Base-by-base conservation (phyloP, 345 rosid species). In the Isatis tinctoria region DNA sequence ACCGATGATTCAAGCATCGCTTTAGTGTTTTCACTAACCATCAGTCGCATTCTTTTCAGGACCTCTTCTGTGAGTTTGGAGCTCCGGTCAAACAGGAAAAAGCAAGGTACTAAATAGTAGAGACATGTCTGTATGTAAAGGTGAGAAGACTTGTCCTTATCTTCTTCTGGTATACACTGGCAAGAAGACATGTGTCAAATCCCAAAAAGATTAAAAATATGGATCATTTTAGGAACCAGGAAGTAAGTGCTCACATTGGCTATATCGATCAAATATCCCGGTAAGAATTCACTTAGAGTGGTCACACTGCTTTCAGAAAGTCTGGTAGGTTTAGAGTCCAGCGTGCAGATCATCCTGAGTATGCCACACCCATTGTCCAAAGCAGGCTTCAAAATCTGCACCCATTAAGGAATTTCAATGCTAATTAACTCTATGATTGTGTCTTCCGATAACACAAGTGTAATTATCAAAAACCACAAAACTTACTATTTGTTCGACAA, bases 321-420 rank as follows among this genome's bases (percentile, higher is more conserved):
- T 51, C 69, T 85, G 6, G 96, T 83, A 62, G 97, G 98, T 67
- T 78, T 78, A 36, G 90, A 82, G 75, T 91, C 97, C 74, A 94
- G 78, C 2, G 5, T 57, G 33, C 74, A 64, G 37, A 94, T 89
- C 75, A 91, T 74, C 74, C 87, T 82, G 44, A 94, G 88, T 85
- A 91, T 65, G 62, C 88, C 91, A 80, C 90, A 84, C 4, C 83
- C 84, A 79, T 94, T 91, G 45, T 84, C 90, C n/a, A 88, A 51
- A 20, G 77, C 78, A 58, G 81, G 91, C 72, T 79, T 79, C 67
- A 66, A 59, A 49, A 65, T 69, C 97, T 91, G 84, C n/a, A 78
- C 79, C 72, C 27, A 33, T 22, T 28, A 32, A 45, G 12, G 49
- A 30, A 70, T 32, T 32, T 44, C 10, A 8, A 28, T 28, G 32